phyloP scores from a whole-genome alignment of 2,329 filamentous ascomycete species.

The Biscogniauxia sp. region DNA sequence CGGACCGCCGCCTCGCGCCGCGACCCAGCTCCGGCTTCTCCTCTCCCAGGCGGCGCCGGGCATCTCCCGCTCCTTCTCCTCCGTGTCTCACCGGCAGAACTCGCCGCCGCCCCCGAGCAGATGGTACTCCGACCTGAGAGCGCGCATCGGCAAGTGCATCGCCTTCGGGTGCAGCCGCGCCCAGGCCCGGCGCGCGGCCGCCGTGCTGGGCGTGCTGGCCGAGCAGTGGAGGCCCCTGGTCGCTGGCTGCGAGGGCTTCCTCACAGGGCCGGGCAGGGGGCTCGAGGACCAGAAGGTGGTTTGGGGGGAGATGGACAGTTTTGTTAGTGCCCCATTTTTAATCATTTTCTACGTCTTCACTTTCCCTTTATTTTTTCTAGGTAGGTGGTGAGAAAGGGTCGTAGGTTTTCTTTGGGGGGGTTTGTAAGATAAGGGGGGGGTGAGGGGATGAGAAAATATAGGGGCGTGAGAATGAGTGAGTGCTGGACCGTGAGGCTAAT shows the following conservation, averaged over 20 bases:
- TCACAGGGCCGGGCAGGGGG: slow-evolving; percentile 21
- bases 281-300: slow-evolving; percentile 25
- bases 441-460: background rate
- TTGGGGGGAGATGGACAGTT: slow-evolving; percentile 71
- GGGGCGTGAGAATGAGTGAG: background rate
- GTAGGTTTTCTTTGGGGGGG: background rate
- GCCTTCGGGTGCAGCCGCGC: slow-evolving; percentile 63
- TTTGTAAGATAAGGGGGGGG: background rate
- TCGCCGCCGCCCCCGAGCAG: slow-evolving; percentile 34
- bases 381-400: too few relatives aligned
- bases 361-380: slow-evolving; percentile 1
- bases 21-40: too few relatives aligned
- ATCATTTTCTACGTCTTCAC: too few relatives aligned
- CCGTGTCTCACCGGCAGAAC: slow-evolving; percentile 3
- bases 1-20: too few relatives aligned
- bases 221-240: slow-evolving; percentile 59
- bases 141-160: slow-evolving; percentile 71
- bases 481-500: background rate
- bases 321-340: too few relatives aligned
- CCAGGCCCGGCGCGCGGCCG: slow-evolving; percentile 57
- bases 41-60: too few relatives aligned
- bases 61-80: too few relatives aligned
- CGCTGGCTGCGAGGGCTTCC: slow-evolving; percentile 29
- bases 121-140: slow-evolving; percentile 69
- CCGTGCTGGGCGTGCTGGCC: slow-evolving; percentile 58